These are phyloP conservation scores for Rostrohypoxylon terebratum DNA, from an alignment of 495 filamentous ascomycete genomes.

Conservation along the genomic window DNA sequence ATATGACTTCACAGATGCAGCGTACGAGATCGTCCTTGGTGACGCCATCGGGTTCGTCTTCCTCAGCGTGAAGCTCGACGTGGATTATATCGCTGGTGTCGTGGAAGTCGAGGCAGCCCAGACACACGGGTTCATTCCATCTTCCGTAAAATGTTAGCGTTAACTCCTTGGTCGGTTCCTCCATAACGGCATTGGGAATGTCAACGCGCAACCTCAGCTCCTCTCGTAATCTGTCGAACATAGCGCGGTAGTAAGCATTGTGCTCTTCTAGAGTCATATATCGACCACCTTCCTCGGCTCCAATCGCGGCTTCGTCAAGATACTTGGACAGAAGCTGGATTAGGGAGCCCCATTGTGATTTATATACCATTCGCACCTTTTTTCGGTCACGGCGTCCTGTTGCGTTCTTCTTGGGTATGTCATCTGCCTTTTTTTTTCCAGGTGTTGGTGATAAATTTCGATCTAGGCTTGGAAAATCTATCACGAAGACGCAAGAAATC, in stretches of 20 bases:
- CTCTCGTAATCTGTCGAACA: conserved; percentile 5
- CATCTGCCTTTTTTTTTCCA: background rate
- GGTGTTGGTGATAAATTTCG: background rate
- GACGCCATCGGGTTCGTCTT: conserved; percentile 19
- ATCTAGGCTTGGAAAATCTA: background rate
- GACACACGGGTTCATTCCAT: background rate
- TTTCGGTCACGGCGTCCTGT: background rate
- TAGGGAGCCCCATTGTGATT: conserved; percentile 4
- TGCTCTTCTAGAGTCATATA: conserved; percentile 9
- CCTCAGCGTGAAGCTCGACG: conserved; percentile 8
- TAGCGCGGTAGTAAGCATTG: conserved; percentile 6
- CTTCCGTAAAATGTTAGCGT: conserved; percentile 10
- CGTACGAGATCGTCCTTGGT: conserved; percentile 20
- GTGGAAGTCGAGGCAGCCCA: conserved; percentile 16
- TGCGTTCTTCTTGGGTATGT: background rate
- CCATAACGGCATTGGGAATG: conserved; percentile 25
- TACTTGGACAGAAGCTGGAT: background rate
- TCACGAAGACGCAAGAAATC: background rate
- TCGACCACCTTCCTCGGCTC: background rate
- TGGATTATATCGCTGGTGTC: conserved; percentile 4
- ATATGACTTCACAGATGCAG: conserved; percentile 9
- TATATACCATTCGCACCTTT: background rate
- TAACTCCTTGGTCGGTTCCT: conserved; percentile 1
- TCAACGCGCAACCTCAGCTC: conserved; percentile 8
- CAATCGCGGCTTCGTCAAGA: background rate